Percentiles rank a stretch among this genome's conserved stretches.
Evolutionary conservation across 768 basidiomycete species (phyloP).

Genomic region (Neoboletus magnificus): DNA sequence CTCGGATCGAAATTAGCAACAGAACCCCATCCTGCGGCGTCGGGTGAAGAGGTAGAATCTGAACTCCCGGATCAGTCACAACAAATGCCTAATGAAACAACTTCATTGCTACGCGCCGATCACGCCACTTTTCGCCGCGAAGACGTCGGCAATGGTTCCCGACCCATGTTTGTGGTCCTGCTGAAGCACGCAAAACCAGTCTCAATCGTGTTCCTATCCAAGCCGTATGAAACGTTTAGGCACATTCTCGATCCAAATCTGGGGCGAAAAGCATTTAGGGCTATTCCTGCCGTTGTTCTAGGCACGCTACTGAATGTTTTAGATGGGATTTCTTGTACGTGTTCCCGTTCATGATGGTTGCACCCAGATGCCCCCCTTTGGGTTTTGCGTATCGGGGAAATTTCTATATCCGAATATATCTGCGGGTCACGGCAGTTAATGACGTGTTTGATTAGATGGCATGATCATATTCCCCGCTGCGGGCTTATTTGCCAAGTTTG

Average conservation of each 20-base stretch:
- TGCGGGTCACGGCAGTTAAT: not conserved
- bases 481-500: conserved; percentile 75
- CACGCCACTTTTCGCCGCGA: conserved; percentile 3
- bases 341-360: not conserved
- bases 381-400: not conserved
- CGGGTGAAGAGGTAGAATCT: not conserved
- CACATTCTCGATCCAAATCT: conserved; percentile 17
- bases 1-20: not conserved
- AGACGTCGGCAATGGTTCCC: not conserved
- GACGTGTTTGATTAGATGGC: conserved; percentile 54
- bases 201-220: conserved; percentile 2
- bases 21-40: not conserved
- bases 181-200: conserved; percentile 5
- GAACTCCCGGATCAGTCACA: not conserved
- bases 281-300: conserved; percentile 81
- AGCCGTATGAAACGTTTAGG: conserved; percentile 7
- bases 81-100: conserved; percentile 15
- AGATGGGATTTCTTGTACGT: conserved; percentile 88
- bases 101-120: conserved; percentile 15
- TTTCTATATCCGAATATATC: not conserved
- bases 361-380: not conserved
- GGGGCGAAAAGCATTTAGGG: conserved; percentile 27
- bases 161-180: not conserved
- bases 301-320: conserved; percentile 86
- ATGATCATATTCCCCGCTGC: conserved; percentile 94